Evolutionary conservation across 208 protist genomes (phyloP).

Genomic region (Leishmania aethiopica): DNA sequence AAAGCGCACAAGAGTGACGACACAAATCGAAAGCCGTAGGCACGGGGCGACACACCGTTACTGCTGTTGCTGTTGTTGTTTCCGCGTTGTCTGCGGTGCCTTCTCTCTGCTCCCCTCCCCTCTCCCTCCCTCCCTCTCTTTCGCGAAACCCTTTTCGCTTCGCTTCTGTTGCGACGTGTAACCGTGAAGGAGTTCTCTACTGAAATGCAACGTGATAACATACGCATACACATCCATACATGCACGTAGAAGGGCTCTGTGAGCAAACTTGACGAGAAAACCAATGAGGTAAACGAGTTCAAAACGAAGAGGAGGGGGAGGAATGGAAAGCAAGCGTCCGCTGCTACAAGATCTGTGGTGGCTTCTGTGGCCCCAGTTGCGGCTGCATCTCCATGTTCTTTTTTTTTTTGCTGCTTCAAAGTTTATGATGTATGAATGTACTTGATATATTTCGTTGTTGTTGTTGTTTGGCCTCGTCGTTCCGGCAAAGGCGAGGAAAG

Average conservation of each 20-base stretch:
- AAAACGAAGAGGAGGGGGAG: background rate
- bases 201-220: background rate
- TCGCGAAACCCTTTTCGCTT: background rate
- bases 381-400: background rate
- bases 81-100: background rate
- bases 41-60: background rate
- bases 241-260: background rate
- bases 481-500: no score
- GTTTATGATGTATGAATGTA: no score
- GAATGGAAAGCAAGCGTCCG: background rate
- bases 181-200: background rate
- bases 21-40: background rate
- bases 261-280: background rate
- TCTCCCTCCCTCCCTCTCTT: no score
- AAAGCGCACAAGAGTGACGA: background rate
- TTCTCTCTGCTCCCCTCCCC: background rate
- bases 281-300: background rate
- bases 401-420: conserved; percentile 2
- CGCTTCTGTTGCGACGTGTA: background rate
- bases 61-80: no score
- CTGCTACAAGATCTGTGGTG: background rate
- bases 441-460: no score
- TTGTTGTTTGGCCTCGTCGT: no score
- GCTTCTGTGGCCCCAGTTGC: background rate
- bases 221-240: background rate